Percentiles rank a stretch among this genome's conserved stretches.
phyloP scores from a whole-genome alignment of 495 filamentous ascomycete genomes.

The Chaetomium cochliodes region DNA sequence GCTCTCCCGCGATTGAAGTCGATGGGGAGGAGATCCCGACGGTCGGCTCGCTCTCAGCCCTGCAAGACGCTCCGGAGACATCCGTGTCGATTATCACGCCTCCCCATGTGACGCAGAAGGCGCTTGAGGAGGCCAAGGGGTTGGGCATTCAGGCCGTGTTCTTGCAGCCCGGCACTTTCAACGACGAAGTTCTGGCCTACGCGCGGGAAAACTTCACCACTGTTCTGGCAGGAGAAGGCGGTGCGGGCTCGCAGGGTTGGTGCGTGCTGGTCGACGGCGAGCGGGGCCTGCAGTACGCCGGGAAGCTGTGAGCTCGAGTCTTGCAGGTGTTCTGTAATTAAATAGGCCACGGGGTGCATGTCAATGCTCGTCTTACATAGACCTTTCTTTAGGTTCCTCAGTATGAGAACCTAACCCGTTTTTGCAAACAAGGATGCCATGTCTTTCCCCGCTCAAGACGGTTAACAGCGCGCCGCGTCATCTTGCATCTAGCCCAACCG shows the following conservation, averaged over 20 bases:
- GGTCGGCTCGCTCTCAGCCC: slow-evolving; percentile 59
- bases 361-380: too few relatives aligned
- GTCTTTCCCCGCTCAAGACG: too few relatives aligned
- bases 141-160: slow-evolving; percentile 80
- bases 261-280: slow-evolving; percentile 92
- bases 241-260: slow-evolving; percentile 72
- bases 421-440: too few relatives aligned
- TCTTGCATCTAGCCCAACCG: too few relatives aligned
- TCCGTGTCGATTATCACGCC: slow-evolving; percentile 87
- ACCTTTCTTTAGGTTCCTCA: too few relatives aligned
- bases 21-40: slow-evolving; percentile 57
- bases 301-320: slow-evolving; percentile 32
- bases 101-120: slow-evolving; percentile 63
- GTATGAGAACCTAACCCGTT: too few relatives aligned
- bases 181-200: slow-evolving; percentile 67
- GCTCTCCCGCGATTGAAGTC: slow-evolving; percentile 55
- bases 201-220: slow-evolving; percentile 64
- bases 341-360: not conserved
- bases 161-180: slow-evolving; percentile 88
- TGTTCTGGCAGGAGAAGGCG: slow-evolving; percentile 67
- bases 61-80: slow-evolving; percentile 65
- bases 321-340: not conserved
- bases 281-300: slow-evolving; percentile 60
- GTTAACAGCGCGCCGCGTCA: too few relatives aligned
- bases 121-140: slow-evolving; percentile 76